Base-by-base conservation (phyloP, 371 early-diverging fungal species). In the Rhizopus stolonifer region DNA sequence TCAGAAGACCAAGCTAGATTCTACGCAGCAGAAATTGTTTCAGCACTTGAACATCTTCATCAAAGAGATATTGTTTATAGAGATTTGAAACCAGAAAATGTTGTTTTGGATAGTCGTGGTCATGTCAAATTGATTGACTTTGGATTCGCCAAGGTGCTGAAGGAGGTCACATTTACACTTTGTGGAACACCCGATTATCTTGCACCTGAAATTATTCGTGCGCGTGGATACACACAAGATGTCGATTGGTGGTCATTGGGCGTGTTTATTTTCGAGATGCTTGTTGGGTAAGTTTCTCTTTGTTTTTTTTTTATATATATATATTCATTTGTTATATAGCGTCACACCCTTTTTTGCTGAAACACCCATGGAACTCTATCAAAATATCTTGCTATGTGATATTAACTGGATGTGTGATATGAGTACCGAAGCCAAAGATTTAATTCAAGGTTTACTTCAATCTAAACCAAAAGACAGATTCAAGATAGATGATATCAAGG, bases 111-210 rank as follows among this genome's bases (percentile, higher is more conserved):
- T 64, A 74, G 79, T 11, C 56, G 74, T 29, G 99, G 99, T 0
- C 95, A 99, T 66, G 84, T 99, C 68, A 96, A 96, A 70, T 85
- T 99, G 33, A 90, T 97, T 3, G 99, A 99, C 74, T 99, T 99
- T 81, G 99, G 99, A 1, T 98, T 99, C 82, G 95, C 99, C 23
- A 98, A 96, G 60, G 62, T 69, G 22, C 82, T 90, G n/a, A 56
- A 69, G 14, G 83, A 81, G 53, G 69, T 45, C 4, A 70, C 67
- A 23, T 90, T 90, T 90, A 93, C 92, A 11, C 68, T 95, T 26
- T 98, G 98, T 66, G 99, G 99, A 14, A 98, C 99, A 14, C 99
- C 98, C 10, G 98, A 97, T 71, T 96, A 96, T 64, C 82, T 96
- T 50, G 92, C 96, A 0, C 96, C 96, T 7, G 95, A 96, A 67